Evolutionary conservation across 331 rosid genomes (phyloP), one percentile per base, ranked within the genome.

Genomic region (Malus hybrid): DNA sequence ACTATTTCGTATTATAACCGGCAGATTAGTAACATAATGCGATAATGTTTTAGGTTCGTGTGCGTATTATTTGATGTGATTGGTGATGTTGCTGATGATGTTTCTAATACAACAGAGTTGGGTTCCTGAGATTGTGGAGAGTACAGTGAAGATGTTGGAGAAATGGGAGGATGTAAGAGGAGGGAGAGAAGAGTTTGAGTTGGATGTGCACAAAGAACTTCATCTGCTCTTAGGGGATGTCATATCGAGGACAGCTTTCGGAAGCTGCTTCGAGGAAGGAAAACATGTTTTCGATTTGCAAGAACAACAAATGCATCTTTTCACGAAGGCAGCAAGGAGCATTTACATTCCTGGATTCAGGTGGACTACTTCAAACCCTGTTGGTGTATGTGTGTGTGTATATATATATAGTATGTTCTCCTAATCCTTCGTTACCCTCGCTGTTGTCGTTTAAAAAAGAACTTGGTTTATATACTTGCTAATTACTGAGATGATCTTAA

Each of bases 281-380:
- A 89, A 77, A 67, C 88, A 67, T n/a, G 88, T 91, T 67, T 93
- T 93, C 88, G 71, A 74, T 60, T 79, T 93, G 34, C 90, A 87
- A 77, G 96, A 88, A 70, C 75, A 88, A 19, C 93, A 93, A 75
- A 77, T 87, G 85, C 77, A 85, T 71, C 96, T 89, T 34, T 83
- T 84, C 84, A 72, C 84, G 2, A 75, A 72, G 39, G 90, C 89
- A 11, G 33, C 77, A 13, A 74, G 88, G 79, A 89, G 86, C 68
- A 81, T 91, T 44, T 93, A 93, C 71, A 83, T 91, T 73, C 96
- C 97, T 29, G 91, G 97, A 69, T 93, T 89, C 86, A 88, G 91
- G 96, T 93, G 13, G 11, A 2, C 5, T 42, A 10, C 10, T 42
- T 42, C 10, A 42, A 42, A 42, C 48, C 48, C 3, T 10, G 48